phyloP scores from a whole-genome alignment of 169 alveolate genomes.

The Cyclospora cayetanensis region DNA sequence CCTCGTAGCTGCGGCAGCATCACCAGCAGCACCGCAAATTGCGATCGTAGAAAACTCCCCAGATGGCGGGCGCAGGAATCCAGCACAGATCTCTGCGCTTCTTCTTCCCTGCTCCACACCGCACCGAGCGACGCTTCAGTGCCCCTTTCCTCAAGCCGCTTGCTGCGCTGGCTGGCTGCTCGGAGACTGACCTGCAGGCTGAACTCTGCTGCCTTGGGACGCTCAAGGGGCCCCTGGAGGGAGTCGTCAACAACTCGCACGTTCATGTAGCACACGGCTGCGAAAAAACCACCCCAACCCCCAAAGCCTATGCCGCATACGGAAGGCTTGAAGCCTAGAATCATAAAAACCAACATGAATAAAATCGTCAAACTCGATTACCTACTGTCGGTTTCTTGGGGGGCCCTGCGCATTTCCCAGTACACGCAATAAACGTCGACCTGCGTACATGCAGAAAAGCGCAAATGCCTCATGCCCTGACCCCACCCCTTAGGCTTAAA shows the following conservation, averaged over 20 bases:
- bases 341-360: background rate
- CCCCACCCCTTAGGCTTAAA: constrained; percentile 17
- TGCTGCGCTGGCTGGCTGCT: no score
- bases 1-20: constrained; percentile 43
- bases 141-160: no score
- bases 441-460: background rate
- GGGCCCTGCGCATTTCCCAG: constrained; percentile 57
- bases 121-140: no score
- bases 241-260: constrained; percentile 41
- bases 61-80: no score
- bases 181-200: constrained; percentile 10
- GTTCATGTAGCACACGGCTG: constrained; percentile 62
- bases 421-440: constrained; percentile 41
- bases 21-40: constrained; percentile 44
- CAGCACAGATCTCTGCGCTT: no score
- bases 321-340: background rate
- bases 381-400: constrained; percentile 53
- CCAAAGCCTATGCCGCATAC: constrained; percentile 30
- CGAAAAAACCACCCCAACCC: constrained; percentile 2
- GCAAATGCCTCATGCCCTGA: no score
- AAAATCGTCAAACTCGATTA: background rate
- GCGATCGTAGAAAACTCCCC: no score
- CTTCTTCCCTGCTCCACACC: no score
- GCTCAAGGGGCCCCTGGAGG: constrained; percentile 7
- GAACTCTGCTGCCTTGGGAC: constrained; percentile 31